Evolutionary conservation across 2,329 filamentous ascomycete genomes (phyloP).

Genomic region (Stagonosporopsis cucurbitacearum): DNA sequence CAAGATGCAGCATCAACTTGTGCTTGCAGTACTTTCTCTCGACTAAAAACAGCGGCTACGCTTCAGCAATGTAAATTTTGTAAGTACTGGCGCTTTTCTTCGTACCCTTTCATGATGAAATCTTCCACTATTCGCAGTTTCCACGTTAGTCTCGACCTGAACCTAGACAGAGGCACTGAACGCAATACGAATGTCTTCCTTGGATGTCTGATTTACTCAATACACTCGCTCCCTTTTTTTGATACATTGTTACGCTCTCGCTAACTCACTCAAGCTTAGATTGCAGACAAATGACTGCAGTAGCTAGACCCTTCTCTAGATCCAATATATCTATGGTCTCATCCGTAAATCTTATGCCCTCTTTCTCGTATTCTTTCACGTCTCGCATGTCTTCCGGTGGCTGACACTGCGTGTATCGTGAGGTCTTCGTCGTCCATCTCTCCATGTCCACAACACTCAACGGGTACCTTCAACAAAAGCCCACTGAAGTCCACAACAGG

Average conservation of each 20-base stretch:
- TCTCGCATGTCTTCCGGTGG: too few species aligned
- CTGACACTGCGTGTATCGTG: not conserved
- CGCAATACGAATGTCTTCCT: slow-evolving; percentile 21
- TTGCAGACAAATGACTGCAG: not conserved
- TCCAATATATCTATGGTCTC: not conserved
- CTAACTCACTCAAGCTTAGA: slow-evolving; percentile 2
- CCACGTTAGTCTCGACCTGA: slow-evolving; percentile 22
- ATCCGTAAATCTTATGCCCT: not conserved
- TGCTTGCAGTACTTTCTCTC: not conserved
- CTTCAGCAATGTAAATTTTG: not conserved
- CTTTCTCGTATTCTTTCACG: not conserved
- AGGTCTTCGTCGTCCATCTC: not conserved
- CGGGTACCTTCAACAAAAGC: too few species aligned
- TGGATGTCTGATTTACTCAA: slow-evolving; percentile 18
- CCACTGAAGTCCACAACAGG: too few species aligned
- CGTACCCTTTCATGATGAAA: slow-evolving; percentile 15
- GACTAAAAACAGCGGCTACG: not conserved
- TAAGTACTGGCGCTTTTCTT: slow-evolving; percentile 1
- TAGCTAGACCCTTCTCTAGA: not conserved
- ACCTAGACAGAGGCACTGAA: slow-evolving; percentile 20
- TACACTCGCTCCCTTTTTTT: not conserved
- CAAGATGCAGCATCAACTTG: slow-evolving; percentile 2
- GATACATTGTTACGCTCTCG: not conserved
- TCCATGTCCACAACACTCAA: not conserved
- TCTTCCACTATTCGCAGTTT: slow-evolving; percentile 23